Evolutionary conservation across 2,329 filamentous ascomycete species (phyloP), one percentile per base, ranked within the genome.

Genomic region (Claviceps arundinis): DNA sequence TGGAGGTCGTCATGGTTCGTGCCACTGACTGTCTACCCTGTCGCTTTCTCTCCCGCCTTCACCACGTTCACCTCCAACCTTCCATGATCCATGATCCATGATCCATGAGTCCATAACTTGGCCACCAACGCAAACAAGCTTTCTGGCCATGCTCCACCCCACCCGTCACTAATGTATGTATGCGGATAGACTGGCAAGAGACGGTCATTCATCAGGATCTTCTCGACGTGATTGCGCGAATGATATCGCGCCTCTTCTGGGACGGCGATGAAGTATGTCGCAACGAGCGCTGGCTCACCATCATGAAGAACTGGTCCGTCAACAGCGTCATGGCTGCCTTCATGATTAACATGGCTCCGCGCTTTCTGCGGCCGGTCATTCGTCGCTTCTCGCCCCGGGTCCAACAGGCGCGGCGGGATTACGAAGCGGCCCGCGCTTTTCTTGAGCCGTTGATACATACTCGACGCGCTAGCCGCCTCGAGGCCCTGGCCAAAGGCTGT

Each of bases 191-290:
- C 37, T 55, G 53, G 53, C 44, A 52, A 38, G 53, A 55, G 30
- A 43, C 19, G 1, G 22, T 40, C n/a, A 51, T 55, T 19, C 48
- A 55, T 17, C 48, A 48, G 16, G 24, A n/a, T 17, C 30, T 45
- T n/a, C 26, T 53, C 3, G 53, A 55, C 45, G 34, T 55, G 6
- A 47, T 53, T 53, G 53, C 53, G 16, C 53, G 53, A 5, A 48
- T 55, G 50, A 53, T 53, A 24, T 55, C 50, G 19, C 53, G 53
- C 37, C 51, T 55, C 4, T 55, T 55, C 37, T 55, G 53, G 53
- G 51, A 55, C 43, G 53, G 53, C 2, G 45, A 55, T 19, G 53
- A 55, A 47, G 51, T 55, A 19, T 55, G 53, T 30, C 50, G 53
- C 4, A 47, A 53, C 22, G 40, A 55, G 26, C 22, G 22, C 13